These are phyloP conservation scores for Nicotiana benthamiana DNA, from an alignment of 257 asterid genomes.

Conservation along the genomic window DNA sequence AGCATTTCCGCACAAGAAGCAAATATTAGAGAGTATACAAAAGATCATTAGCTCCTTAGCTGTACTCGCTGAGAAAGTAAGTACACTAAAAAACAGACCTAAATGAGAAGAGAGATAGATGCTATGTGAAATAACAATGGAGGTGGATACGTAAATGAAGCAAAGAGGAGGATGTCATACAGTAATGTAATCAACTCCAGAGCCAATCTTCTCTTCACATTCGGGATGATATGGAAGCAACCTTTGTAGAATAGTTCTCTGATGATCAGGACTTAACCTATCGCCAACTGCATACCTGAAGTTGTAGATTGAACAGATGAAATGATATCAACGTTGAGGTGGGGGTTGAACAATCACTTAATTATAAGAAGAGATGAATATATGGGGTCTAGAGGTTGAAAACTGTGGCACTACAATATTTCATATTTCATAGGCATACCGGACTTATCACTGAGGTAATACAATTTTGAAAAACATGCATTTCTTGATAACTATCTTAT, in stretches of 20 bases:
- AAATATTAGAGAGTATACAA: too few species aligned
- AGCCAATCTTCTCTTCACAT: conserved; percentile 61
- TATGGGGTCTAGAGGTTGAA: neutral
- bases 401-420: neutral
- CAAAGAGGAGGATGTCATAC: conserved; percentile 16
- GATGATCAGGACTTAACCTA: conserved; percentile 72
- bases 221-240: conserved; percentile 82
- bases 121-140: conserved; percentile 1
- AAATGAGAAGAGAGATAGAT: neutral
- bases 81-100: neutral
- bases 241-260: conserved; percentile 65
- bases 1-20: neutral
- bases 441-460: neutral
- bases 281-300: conserved; percentile 76
- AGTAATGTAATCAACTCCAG: conserved; percentile 67
- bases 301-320: neutral
- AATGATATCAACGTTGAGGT: neutral
- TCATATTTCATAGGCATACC: neutral
- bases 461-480: neutral
- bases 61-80: neutral
- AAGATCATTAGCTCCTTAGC: neutral
- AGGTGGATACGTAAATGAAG: neutral
- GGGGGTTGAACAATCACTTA: neutral
- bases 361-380: neutral
- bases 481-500: neutral